These are phyloP conservation scores for Aspergillus eucalypticola DNA, from an alignment of 2,329 filamentous ascomycete species.

Conservation along the genomic window DNA sequence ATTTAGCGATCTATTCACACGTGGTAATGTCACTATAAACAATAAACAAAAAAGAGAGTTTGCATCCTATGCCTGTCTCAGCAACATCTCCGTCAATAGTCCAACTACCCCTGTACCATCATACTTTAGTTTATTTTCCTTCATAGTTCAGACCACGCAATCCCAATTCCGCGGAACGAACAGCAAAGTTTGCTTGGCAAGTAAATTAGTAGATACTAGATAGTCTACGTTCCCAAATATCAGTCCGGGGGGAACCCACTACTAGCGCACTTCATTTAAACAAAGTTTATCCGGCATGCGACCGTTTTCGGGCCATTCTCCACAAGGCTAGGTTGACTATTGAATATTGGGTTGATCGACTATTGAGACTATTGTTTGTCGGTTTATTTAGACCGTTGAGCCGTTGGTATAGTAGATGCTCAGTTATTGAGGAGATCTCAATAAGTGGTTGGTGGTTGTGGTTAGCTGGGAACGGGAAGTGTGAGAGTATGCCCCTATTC, in stretches of 20 bases:
- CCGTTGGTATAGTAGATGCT: no score
- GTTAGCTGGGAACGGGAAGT: no score
- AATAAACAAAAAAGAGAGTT: neutral
- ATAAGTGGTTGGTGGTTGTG: no score
- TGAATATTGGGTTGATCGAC: neutral
- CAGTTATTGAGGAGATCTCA: no score
- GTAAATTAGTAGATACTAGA: neutral
- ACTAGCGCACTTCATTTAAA: neutral
- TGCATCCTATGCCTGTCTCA: neutral
- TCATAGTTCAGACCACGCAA: neutral
- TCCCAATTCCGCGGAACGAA: neutral
- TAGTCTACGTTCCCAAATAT: neutral
- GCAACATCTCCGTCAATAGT: constrained; percentile 1
- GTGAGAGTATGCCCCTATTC: no score
- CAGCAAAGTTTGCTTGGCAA: no score
- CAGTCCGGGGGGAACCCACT: neutral
- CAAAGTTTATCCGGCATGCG: neutral
- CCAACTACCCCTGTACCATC: neutral
- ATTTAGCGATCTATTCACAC: neutral
- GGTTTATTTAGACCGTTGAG: neutral
- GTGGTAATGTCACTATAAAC: neutral
- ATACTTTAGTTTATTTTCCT: neutral
- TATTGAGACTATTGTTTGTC: neutral
- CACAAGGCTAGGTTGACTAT: neutral
- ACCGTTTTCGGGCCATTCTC: neutral